Evolutionary conservation across 148 eudicot genomes (phyloP).

Genomic region (Diospyros lotus): DNA sequence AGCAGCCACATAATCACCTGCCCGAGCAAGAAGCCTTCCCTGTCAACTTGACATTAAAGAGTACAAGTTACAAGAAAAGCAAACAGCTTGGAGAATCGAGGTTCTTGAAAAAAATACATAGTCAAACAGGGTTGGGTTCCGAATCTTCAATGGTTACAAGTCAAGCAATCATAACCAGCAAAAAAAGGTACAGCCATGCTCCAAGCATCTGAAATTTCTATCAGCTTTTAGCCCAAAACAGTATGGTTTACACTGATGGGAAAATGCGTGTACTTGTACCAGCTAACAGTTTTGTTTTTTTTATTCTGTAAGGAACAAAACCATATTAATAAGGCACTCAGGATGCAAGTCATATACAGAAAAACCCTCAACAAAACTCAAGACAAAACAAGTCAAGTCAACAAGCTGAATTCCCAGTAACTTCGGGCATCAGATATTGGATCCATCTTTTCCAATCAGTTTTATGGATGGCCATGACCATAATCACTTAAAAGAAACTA

Average conservation of each 20-base stretch:
- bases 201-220: neutral
- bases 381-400: neutral
- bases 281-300: neutral
- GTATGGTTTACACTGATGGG: neutral
- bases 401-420: neutral
- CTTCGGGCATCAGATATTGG: neutral
- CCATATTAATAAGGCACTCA: too few species aligned
- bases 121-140: neutral
- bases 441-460: neutral
- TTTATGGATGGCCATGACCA: neutral
- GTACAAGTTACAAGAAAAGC: constrained; percentile 40
- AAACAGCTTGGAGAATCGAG: constrained; percentile 6
- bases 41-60: constrained; percentile 90
- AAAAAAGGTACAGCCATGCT: neutral
- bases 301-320: too few species aligned
- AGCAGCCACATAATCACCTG: constrained; percentile 81
- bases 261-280: neutral
- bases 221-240: neutral
- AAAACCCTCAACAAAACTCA: too few species aligned
- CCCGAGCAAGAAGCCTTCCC: constrained; percentile 98
- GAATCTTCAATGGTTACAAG: neutral
- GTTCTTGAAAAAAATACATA: neutral
- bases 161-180: neutral
- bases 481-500: neutral
- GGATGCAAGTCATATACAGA: too few species aligned